phyloP scores from a whole-genome alignment of 495 filamentous ascomycete species.

The Cercophora sp. region DNA sequence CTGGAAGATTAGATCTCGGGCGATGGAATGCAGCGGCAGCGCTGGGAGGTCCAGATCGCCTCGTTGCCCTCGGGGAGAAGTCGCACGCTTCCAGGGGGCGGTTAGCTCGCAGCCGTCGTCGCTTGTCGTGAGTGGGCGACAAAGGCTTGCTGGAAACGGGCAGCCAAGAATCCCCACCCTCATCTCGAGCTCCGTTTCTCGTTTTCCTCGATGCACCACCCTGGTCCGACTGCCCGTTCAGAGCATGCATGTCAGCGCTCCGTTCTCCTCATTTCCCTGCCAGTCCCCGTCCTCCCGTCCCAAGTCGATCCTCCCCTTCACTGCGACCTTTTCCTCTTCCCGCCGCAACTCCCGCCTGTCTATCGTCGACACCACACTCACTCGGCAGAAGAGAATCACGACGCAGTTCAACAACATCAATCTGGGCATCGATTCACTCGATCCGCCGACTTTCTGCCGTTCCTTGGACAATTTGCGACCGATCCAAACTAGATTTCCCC shows the following conservation, averaged over 20 bases:
- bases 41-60: too few species aligned
- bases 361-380: neutral
- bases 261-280: conserved; percentile 15
- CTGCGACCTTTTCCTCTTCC: conserved; percentile 14
- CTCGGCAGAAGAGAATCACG: neutral
- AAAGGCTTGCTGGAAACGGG: neutral
- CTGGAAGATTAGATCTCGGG: too few species aligned
- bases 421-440: too few species aligned
- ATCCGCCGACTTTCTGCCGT: too few species aligned
- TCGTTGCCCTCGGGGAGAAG: too few species aligned
- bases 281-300: conserved; percentile 6
- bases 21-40: too few species aligned
- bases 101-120: too few species aligned
- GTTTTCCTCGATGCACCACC: neutral
- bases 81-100: too few species aligned
- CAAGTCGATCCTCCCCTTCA: conserved; percentile 13
- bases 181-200: neutral
- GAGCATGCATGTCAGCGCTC: conserved; percentile 12
- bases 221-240: neutral
- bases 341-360: conserved; percentile 5
- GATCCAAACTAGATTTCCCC: too few species aligned
- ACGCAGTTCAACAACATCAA: neutral
- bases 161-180: neutral
- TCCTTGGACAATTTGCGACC: too few species aligned
- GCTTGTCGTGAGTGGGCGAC: neutral